Percentiles rank a stretch among this genome's conserved stretches.
These are phyloP conservation scores for Tricladium varicosporioides DNA, from an alignment of 2,329 filamentous ascomycete species.

Conservation along the genomic window DNA sequence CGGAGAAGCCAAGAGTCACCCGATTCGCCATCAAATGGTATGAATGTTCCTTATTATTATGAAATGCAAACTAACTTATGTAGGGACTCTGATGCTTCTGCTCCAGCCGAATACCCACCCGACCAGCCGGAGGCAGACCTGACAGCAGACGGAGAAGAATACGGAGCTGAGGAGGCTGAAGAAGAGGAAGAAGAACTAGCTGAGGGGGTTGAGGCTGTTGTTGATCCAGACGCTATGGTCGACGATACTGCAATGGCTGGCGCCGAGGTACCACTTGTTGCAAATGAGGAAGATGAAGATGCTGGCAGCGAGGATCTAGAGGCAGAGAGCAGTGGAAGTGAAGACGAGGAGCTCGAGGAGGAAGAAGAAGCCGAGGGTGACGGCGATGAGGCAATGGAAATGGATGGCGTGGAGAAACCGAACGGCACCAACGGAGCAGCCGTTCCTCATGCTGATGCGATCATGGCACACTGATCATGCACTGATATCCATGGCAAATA, in stretches of 20 bases:
- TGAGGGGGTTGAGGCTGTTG: constrained; percentile 48
- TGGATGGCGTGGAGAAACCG: constrained; percentile 40
- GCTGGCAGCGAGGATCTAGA: constrained; percentile 73
- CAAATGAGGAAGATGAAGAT: constrained; percentile 66
- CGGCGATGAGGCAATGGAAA: constrained; percentile 48
- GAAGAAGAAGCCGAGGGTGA: constrained; percentile 48
- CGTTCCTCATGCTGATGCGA: constrained; percentile 26
- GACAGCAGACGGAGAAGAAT: constrained; percentile 79
- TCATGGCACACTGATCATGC: constrained; percentile 33
- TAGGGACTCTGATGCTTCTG: constrained; percentile 97
- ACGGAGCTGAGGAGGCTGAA: constrained; percentile 86
- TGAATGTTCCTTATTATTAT: constrained; percentile 30
- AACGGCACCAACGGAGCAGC: constrained; percentile 18
- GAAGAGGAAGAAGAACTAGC: constrained; percentile 62
- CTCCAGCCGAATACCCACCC: constrained; percentile 91
- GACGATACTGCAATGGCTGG: constrained; percentile 78
- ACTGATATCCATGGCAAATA: constrained; percentile 18
- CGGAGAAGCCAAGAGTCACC: constrained; percentile 96
- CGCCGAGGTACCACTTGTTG: constrained; percentile 51
- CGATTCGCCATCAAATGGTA: constrained; percentile 99
- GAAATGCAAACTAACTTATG: constrained; percentile 26
- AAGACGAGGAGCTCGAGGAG: constrained; percentile 61
- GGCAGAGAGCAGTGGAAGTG: constrained; percentile 68
- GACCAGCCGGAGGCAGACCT: constrained; percentile 96
- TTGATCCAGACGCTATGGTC: constrained; percentile 43